Evolutionary conservation across 108 stramenopile genomes (phyloP), one percentile per base, ranked within the genome.

Genomic region (Cyclotella sp.): DNA sequence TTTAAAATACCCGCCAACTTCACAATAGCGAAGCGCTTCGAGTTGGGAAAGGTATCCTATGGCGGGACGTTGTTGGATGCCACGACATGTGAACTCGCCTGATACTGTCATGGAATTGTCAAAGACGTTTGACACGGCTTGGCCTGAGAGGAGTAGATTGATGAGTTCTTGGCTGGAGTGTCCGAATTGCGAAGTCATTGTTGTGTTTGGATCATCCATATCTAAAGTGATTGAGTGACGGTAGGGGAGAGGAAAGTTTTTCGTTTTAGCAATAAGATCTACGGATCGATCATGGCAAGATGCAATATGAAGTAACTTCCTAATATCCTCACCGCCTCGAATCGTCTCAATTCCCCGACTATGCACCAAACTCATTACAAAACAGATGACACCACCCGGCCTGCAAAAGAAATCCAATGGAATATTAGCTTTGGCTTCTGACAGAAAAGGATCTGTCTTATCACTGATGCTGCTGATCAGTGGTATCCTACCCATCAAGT

Each of bases 141-240:
- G 87, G 28, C 97, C 95, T 16, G 88, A 89, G 3, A 96, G 77
- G 11, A 91, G 62, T 27, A 96, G 74, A 75, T 96, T 96, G 72
- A 97, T 90, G 29, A 97, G 76, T 75, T 97, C 97, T 77, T 95
- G 95, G 45, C 87, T 86, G 43, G 91, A 93, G 69, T 97, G 92
- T 22, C 96, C 96, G 73, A 93, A 97, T 70, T 91, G 90, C 9
- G 86, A 82, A 21, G 92, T 93, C 11, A 92, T 73, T 53, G 85
- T 87, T 19, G 81, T 73, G 15, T 45, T 64, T 16, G 81, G 62
- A 81, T 93, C 93, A 71, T 94, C 93, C 90, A 94, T 93, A 52
- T 96, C 93, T 49, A 53, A 55, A 53, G 24, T 3, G 13, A 6
- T 34, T 34, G 34, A 34, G 34, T 34, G 34, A 34, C 34, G 6